Evolutionary conservation across 139 green algal genomes (phyloP).

Genomic region (Zygnema cylindricum): DNA sequence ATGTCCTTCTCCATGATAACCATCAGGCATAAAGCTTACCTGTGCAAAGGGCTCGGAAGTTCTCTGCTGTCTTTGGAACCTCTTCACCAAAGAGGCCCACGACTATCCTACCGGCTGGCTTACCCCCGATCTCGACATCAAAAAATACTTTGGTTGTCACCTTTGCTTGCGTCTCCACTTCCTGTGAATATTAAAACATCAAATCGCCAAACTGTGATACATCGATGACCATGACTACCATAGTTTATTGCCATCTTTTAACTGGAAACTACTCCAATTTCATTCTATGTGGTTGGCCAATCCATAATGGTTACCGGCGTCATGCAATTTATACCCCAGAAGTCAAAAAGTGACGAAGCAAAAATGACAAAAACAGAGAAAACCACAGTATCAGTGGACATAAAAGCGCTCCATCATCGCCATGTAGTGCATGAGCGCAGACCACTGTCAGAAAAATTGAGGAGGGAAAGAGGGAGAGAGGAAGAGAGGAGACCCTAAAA

Average conservation of each 20-base stretch:
- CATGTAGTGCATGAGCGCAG: no score
- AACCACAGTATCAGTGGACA: not conserved
- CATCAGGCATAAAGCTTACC: slow-evolving; percentile 35
- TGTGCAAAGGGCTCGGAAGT: slow-evolving; percentile 91
- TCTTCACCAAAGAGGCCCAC: slow-evolving; percentile 82
- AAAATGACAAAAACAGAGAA: no score
- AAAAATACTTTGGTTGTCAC: slow-evolving; percentile 80
- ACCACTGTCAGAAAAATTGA: no score
- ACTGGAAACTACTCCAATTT: no score
- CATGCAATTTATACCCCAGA: not conserved
- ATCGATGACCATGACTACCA: no score
- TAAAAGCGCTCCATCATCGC: not conserved
- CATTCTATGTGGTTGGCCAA: no score
- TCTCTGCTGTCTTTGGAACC: slow-evolving; percentile 82
- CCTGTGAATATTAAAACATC: no score
- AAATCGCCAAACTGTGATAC: no score
- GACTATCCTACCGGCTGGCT: slow-evolving; percentile 81
- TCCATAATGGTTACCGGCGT: not conserved
- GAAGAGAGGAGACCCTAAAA: no score
- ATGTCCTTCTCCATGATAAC: no score
- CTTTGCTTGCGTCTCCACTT: slow-evolving; percentile 25
- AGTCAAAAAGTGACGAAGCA: not conserved
- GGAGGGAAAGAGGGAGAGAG: no score
- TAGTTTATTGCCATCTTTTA: no score
- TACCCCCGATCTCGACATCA: slow-evolving; percentile 81